Evolutionary conservation across 2,329 filamentous ascomycete genomes (phyloP), one percentile per base, ranked within the genome.

Genomic region (Ophiostoma tasmaniense): DNA sequence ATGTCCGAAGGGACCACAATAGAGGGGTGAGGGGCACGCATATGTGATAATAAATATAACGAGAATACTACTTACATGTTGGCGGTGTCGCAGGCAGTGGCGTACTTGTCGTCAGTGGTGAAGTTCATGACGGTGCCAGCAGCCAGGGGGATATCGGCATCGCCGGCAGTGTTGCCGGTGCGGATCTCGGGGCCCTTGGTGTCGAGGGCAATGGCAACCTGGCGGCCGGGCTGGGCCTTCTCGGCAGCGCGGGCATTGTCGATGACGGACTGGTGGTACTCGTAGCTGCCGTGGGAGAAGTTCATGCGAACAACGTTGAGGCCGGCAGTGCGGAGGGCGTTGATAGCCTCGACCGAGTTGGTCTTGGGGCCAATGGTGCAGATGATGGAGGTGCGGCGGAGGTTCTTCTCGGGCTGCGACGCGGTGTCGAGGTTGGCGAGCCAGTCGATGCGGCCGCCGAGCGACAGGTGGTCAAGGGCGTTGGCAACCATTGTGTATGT

Each of bases 261-360:
- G 77, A 99, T 97, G 79, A 99, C 95, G 72, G 92, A 94, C 86
- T 98, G 74, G 72, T 75, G 93, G 84, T 97, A 99, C 83, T 93
- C 93, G 81, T 98, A 95, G 74, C 89, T 90, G 76, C 92, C 92
- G 81, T 96, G 92, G 73, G 91, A 97, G 80, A 98, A 98, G 90
- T 99, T 99, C 95, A 99, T 99, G 83, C 95, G 94, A 75, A 98
- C 95, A 75, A 99, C 93, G 82, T 98, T 98, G 77, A 98, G 89
- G 81, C 95, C 95, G 74, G 90, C 90, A 78, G 85, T 87, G 80
- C 94, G 92, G 76, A 99, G 91, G 80, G 89, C 87, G 83, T 98
- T 98, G 84, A 99, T 96, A 81, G 93, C 93, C 84, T 97, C 91
- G 70, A 93, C 90, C 50, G 92, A 96, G 86, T 99, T 99, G 76